A percentile compares a stretch with the other conserved stretches of the same genome.
Evolutionary conservation across 768 basidiomycete genomes (phyloP).

Genomic region (Peribolospora baueri): DNA sequence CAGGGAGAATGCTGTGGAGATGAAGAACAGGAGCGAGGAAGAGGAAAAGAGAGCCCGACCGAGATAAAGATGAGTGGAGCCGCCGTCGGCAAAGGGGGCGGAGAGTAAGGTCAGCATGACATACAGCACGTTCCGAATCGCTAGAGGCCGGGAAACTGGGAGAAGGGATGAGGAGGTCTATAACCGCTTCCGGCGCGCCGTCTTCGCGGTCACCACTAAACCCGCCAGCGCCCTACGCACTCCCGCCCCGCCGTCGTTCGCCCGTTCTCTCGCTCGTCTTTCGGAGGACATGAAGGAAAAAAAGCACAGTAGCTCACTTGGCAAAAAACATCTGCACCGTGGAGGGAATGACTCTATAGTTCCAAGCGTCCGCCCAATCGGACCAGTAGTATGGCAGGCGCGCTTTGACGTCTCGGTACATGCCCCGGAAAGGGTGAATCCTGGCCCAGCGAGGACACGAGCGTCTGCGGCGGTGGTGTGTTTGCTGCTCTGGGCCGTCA

Average conservation of each 20-base stretch:
- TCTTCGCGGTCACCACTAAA: too few species aligned
- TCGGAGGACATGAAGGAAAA: background rate
- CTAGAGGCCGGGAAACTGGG: constrained; percentile 11
- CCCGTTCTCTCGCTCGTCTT: too few species aligned
- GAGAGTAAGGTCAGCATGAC: too few species aligned
- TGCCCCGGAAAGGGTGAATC: constrained; percentile 26
- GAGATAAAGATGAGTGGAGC: constrained; percentile 1
- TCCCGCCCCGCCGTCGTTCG: too few species aligned
- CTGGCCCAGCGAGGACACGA: background rate
- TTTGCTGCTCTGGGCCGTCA: too few species aligned
- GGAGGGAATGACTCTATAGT: constrained; percentile 69
- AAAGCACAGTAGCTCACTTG: constrained; percentile 29
- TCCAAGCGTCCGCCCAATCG: constrained; percentile 82
- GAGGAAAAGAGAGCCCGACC: background rate
- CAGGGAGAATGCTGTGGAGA: constrained; percentile 44
- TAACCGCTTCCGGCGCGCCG: too few species aligned
- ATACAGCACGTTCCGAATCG: too few species aligned
- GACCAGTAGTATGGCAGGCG: constrained; percentile 54
- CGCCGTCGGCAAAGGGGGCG: too few species aligned
- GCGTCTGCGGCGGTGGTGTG: too few species aligned
- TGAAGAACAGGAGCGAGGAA: background rate
- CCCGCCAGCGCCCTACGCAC: too few species aligned
- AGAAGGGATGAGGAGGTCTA: constrained; percentile 2
- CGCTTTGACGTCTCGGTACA: constrained; percentile 41
- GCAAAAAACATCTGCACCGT: constrained; percentile 66